A percentile compares a stretch with the other conserved stretches of the same genome.
Evolutionary conservation across 1,139 yeast species (phyloP).

Genomic region (Yamadazyma kanchanaburiensis): DNA sequence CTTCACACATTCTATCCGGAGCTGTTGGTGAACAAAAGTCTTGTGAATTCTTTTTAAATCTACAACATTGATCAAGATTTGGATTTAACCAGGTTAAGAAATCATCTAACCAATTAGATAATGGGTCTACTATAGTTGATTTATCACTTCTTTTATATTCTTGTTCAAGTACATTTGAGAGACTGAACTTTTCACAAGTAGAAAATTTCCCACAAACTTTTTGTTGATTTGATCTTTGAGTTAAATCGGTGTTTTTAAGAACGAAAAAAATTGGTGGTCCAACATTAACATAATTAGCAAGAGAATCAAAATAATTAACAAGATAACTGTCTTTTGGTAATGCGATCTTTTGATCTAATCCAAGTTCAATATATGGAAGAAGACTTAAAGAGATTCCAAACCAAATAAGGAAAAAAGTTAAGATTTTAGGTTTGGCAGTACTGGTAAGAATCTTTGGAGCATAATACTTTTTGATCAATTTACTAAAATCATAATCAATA

Average conservation of each 20-base stretch:
- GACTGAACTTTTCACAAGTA: constrained; percentile 72
- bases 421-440: constrained; percentile 44
- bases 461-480: constrained; percentile 20
- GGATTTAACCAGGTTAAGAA: constrained; percentile 87
- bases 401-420: constrained; percentile 57
- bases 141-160: constrained; percentile 65
- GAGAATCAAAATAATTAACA: constrained; percentile 73
- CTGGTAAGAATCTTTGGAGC: constrained; percentile 56
- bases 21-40: constrained; percentile 63
- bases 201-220: constrained; percentile 84
- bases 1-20: constrained; percentile 69
- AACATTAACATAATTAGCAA: constrained; percentile 68
- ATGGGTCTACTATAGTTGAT: constrained; percentile 75
- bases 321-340: constrained; percentile 81
- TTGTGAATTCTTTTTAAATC: constrained; percentile 44
- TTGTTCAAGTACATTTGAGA: constrained; percentile 82
- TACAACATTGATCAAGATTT: constrained; percentile 78
- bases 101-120: constrained; percentile 92
- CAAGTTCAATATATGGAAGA: constrained; percentile 68
- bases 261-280: constrained; percentile 95
- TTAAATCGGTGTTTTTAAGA: constrained; percentile 61
- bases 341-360: constrained; percentile 87
- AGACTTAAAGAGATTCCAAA: constrained; percentile 65
- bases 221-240: constrained; percentile 60
- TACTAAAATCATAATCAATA: constrained; percentile 20